Conservation (phyloP, 169 alveolate genomes). For the Plasmodium gaboni region DNA sequence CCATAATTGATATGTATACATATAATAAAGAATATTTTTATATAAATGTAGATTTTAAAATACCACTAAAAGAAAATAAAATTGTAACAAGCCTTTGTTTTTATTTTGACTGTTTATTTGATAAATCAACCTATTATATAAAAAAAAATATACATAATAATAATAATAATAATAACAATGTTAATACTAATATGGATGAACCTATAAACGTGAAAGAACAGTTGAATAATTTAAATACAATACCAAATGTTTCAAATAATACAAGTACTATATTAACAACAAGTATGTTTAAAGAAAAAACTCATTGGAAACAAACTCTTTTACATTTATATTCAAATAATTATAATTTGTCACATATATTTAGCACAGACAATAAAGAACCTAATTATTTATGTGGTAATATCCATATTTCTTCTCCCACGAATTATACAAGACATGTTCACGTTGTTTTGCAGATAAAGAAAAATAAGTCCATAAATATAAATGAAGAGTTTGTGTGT, state of each 20-base stretch:
- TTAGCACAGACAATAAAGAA: neutral
- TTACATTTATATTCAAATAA: constrained; percentile 76
- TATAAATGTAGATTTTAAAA: constrained; percentile 34
- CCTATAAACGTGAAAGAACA: no score
- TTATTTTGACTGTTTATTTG: constrained; percentile 80
- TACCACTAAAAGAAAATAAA: constrained; percentile 53
- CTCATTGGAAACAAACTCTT: constrained; percentile 88
- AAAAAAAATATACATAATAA: constrained; percentile 6
- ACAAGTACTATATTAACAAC: constrained; percentile 78
- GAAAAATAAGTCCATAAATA: constrained; percentile 57
- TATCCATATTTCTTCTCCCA: constrained; percentile 32
- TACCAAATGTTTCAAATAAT: neutral
- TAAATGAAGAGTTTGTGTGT: constrained; percentile 39
- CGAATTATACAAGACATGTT: constrained; percentile 45
- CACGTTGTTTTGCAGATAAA: constrained; percentile 46
- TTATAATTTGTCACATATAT: constrained; percentile 40
- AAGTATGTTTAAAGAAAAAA: constrained; percentile 79
- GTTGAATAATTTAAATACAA: constrained; percentile 40
- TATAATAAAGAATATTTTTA: constrained; percentile 54
- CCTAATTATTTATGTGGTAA: constrained; percentile 39
- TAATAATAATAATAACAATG: neutral
- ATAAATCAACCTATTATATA: constrained; percentile 39
- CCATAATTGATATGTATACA: constrained; percentile 72
- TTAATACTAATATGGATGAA: no score
- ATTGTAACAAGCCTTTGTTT: constrained; percentile 74